Conservation (phyloP, 2,329 filamentous ascomycete genomes). For the Nemania sp. region DNA sequence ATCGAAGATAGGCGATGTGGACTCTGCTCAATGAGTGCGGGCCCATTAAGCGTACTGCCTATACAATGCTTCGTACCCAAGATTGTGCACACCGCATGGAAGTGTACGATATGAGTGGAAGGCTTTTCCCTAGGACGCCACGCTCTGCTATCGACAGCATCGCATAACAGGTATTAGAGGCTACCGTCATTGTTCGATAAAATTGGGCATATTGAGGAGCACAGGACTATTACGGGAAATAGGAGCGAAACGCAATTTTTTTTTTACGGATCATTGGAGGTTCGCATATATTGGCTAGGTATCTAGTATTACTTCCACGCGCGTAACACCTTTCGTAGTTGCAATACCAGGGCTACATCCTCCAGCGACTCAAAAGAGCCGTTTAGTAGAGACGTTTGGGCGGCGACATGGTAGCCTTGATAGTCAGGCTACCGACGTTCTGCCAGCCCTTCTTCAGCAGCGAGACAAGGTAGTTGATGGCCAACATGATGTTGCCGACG, state of each 20-base stretch:
- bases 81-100: too few relatives aligned
- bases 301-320: slow-evolving; percentile 30
- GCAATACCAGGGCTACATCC: slow-evolving; percentile 38
- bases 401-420: slow-evolving; percentile 99
- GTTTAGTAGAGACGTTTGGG: slow-evolving; percentile 95
- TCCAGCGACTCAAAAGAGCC: slow-evolving; percentile 26
- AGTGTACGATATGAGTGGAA: too few relatives aligned
- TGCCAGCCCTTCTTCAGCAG: slow-evolving; percentile 99
- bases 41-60: too few relatives aligned
- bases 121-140: too few relatives aligned
- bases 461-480: slow-evolving; percentile 99
- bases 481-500: slow-evolving; percentile 98
- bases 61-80: too few relatives aligned
- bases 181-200: too few relatives aligned
- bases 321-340: slow-evolving; percentile 20
- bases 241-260: not conserved
- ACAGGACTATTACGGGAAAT: too few relatives aligned
- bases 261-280: slow-evolving; percentile 22
- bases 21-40: too few relatives aligned
- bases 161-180: too few relatives aligned
- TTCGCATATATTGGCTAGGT: slow-evolving; percentile 36
- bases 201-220: too few relatives aligned
- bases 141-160: too few relatives aligned
- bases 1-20: too few relatives aligned
- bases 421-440: slow-evolving; percentile 99